Evolutionary conservation across 176 grass and related monocot species (phyloP).

Genomic region (Oryza glaberrima): DNA sequence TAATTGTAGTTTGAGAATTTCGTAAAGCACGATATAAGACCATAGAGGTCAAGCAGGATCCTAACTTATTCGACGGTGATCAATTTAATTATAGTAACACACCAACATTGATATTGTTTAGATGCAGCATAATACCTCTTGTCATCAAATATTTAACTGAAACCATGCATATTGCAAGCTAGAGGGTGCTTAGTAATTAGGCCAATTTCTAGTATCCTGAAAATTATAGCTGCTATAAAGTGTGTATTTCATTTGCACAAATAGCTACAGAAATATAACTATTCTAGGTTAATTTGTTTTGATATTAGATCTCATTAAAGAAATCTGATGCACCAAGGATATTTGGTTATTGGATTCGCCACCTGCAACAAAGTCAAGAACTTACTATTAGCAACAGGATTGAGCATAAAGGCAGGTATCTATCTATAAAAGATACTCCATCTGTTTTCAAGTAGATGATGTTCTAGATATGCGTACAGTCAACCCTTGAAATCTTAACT

Average conservation of each 20-base stretch:
- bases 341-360: conserved; percentile 97
- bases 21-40: background rate
- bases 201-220: background rate
- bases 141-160: background rate
- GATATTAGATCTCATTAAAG: conserved; percentile 1
- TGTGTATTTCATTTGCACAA: background rate
- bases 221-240: conserved; percentile 19
- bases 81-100: background rate
- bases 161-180: background rate
- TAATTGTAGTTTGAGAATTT: background rate
- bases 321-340: conserved; percentile 55
- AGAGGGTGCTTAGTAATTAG: background rate
- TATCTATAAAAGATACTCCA: background rate
- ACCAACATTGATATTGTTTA: background rate
- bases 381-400: background rate
- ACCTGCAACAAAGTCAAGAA: conserved; percentile 56
- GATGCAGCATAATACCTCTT: background rate
- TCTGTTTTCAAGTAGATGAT: background rate
- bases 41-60: background rate
- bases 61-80: background rate
- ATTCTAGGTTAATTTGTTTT: background rate
- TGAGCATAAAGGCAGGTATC: background rate
- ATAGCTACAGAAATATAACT: background rate
- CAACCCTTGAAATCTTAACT: background rate
- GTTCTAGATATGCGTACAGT: background rate